Evolutionary conservation across 164 flowering plant genomes (phyloP).

Genomic region (Magnolia officinalis): DNA sequence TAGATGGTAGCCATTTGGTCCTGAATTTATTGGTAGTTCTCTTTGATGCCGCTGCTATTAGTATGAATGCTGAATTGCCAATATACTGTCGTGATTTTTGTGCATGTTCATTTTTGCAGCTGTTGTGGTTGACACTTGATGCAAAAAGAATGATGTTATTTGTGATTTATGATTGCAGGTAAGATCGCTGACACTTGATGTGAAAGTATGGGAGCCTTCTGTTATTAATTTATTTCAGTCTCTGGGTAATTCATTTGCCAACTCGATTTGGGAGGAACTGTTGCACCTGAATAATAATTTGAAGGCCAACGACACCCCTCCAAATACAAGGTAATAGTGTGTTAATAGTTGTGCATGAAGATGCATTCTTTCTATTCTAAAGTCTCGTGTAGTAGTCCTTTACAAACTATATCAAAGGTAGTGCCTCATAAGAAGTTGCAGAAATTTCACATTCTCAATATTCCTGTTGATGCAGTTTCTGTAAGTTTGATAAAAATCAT

Average conservation of each 20-base stretch:
- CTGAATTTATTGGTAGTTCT: too few relatives aligned
- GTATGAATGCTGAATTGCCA: background rate
- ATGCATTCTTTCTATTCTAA: background rate
- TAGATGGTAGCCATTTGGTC: too few relatives aligned
- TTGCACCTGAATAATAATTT: conserved; percentile 36
- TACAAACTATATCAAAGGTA: background rate
- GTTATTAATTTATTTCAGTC: conserved; percentile 74
- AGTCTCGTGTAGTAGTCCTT: background rate
- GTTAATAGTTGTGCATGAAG: background rate
- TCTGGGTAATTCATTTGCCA: conserved; percentile 75
- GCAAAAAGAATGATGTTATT: background rate
- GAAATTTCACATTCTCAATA: background rate
- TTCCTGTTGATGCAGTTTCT: conserved; percentile 35
- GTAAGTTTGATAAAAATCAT: conserved; percentile 35
- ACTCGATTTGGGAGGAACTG: conserved; percentile 84
- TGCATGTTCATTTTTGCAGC: background rate
- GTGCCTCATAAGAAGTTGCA: background rate
- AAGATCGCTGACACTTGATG: conserved; percentile 88
- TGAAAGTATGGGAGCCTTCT: conserved; percentile 95
- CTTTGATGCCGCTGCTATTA: background rate
- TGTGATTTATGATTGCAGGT: conserved; percentile 42
- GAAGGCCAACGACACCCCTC: conserved; percentile 38
- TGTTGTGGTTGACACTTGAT: background rate
- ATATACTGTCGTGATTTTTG: background rate
- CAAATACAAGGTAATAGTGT: conserved; percentile 38